Base-by-base conservation (phyloP, 345 rosid genomes). In the Eucalyptus cloeziana region DNA sequence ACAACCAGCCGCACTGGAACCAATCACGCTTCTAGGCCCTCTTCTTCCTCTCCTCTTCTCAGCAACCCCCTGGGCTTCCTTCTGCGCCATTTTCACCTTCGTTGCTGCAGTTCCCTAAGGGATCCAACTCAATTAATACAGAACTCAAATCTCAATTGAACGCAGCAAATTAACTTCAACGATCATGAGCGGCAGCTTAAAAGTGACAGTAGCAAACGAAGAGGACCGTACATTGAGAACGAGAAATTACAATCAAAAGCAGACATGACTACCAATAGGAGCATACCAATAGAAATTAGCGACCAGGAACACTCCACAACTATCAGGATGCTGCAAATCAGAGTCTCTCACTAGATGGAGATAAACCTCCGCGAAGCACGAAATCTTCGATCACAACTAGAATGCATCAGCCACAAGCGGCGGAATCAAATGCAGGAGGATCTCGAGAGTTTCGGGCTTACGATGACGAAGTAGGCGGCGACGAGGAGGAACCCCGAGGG, bases 1-100 rank as follows among this genome's bases (percentile, higher is more conserved):
- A 91, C 99, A 97, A 54, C 98, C 99, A 85, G 99, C 99, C 89
- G 98, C 96, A 93, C 99, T 98, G 87, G 99, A 98, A 90, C 99
- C 99, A 92, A 98, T 94, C 85, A 98, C 99, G 89, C 99, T 98
- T 24, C 97, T 95, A 5, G 99, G 99, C 90, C 99, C 99, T 87
- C 99, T 93, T 91, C 99, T 94, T 71, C 99, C 99, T 88, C 93
- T 98, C 94, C 90, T 94, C 94, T 96, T 98, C 95, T 98, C 99
- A 4, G 99, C 99, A 51, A 98, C 96, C 4, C 99, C 99, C 88
- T 94, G 96, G 16, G 99, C 96, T 92, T 97, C 99, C 96, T 98
- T 98, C 86, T 98, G 96, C 13, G 99, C 93, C 98, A 98, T 96
- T 92, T 97, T 98, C 56, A 95, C 99, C 90, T 98, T 98, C 31